Evolutionary conservation across 2,329 filamentous ascomycete species (phyloP).

Genomic region (Cladophialophora yegresii): DNA sequence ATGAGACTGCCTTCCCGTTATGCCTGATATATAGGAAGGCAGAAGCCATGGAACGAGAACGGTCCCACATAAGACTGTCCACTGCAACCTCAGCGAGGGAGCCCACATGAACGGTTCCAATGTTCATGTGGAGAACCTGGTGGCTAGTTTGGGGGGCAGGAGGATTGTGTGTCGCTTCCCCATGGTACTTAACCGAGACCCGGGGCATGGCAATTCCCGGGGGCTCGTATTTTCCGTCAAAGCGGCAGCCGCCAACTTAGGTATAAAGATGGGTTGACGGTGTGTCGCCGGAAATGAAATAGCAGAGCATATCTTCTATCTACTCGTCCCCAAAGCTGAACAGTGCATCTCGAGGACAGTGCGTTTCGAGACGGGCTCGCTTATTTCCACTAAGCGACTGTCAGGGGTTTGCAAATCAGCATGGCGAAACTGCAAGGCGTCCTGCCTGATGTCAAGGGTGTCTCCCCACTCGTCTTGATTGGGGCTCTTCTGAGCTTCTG

Average conservation of each 20-base stretch:
- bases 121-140: slow-evolving; percentile 16
- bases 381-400: not conserved
- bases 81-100: not conserved
- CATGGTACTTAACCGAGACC: slow-evolving; percentile 7
- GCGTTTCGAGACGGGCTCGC: not conserved
- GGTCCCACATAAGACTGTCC: slow-evolving; percentile 7
- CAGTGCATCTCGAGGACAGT: not conserved
- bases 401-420: not conserved
- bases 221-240: not conserved
- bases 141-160: not conserved
- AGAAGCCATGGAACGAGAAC: not conserved
- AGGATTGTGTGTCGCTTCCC: not conserved
- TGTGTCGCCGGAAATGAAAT: not conserved
- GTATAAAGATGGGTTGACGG: not conserved
- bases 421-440: slow-evolving; percentile 24
- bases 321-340: not conserved
- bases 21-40: not conserved
- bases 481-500: slow-evolving; percentile 8
- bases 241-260: not conserved
- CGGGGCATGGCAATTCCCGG: not conserved
- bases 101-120: slow-evolving; percentile 4
- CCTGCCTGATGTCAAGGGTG: not conserved
- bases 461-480: slow-evolving; percentile 7
- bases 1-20: not conserved
- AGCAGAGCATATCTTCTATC: not conserved